Evolutionary conservation across 441 rosid species (phyloP).

Genomic region (Erodium trifolium): DNA sequence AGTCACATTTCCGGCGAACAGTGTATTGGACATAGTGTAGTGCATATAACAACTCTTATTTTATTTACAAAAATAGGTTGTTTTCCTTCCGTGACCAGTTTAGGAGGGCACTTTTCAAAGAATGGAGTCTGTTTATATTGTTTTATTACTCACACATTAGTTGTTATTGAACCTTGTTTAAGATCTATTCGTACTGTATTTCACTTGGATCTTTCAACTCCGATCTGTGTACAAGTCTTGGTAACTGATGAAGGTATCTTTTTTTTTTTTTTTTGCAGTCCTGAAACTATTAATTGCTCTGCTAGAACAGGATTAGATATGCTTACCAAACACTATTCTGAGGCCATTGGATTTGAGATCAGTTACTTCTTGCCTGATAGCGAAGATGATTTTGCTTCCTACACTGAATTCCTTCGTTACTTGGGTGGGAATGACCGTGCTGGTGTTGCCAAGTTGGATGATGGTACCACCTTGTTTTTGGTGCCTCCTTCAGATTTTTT

Average conservation of each 20-base stretch:
- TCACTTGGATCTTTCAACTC: neutral
- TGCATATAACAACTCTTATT: too few species aligned
- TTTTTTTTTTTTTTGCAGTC: slow-evolving; percentile 44
- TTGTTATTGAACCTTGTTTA: too few species aligned
- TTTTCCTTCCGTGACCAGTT: too few species aligned
- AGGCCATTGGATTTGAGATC: slow-evolving; percentile 70
- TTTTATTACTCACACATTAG: too few species aligned
- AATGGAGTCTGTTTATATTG: too few species aligned
- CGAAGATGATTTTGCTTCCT: slow-evolving; percentile 85
- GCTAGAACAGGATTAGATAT: slow-evolving; percentile 95
- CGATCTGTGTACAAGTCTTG: neutral
- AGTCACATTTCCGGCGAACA: too few species aligned
- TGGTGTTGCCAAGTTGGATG: slow-evolving; percentile 89
- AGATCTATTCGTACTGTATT: neutral
- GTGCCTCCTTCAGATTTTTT: slow-evolving; percentile 94
- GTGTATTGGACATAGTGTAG: too few species aligned
- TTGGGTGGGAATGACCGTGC: slow-evolving; percentile 88
- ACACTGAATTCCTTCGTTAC: slow-evolving; percentile 86
- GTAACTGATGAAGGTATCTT: neutral
- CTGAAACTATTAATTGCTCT: slow-evolving; percentile 83
- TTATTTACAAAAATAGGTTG: too few species aligned
- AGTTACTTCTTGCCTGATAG: slow-evolving; percentile 91
- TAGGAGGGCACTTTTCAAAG: too few species aligned
- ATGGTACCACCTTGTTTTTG: slow-evolving; percentile 77
- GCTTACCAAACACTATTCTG: slow-evolving; percentile 73